Evolutionary conservation across 2,329 filamentous ascomycete genomes (phyloP).

Genomic region (Gnomoniopsis smithogilvyi): DNA sequence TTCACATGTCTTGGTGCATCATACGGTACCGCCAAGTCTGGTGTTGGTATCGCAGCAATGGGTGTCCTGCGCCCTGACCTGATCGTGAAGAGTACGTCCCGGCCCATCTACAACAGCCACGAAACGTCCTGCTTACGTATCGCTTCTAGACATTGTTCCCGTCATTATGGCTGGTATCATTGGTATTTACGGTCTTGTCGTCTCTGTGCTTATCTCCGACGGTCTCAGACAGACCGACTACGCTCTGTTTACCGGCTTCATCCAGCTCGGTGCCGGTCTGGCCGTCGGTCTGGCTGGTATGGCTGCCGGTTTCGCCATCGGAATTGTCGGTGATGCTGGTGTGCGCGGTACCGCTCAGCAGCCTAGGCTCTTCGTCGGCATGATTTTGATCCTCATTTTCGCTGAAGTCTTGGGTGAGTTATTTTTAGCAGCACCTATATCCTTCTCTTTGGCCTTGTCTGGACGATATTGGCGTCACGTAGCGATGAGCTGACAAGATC

Average conservation of each 20-base stretch:
- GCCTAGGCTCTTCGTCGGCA: slow-evolving; percentile 87
- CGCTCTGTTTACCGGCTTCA: slow-evolving; percentile 76
- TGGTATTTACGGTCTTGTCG: slow-evolving; percentile 94
- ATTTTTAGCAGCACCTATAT: not conserved
- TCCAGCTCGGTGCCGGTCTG: slow-evolving; percentile 81
- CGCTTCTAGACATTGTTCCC: slow-evolving; percentile 81
- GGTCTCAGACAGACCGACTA: slow-evolving; percentile 66
- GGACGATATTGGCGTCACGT: not conserved
- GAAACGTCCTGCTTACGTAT: slow-evolving; percentile 12
- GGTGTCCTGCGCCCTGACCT: slow-evolving; percentile 96
- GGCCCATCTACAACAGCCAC: not conserved
- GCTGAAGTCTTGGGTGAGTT: slow-evolving; percentile 90
- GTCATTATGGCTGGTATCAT: slow-evolving; percentile 99
- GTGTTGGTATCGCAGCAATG: slow-evolving; percentile 97
- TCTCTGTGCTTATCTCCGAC: slow-evolving; percentile 83
- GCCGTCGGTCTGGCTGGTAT: slow-evolving; percentile 79
- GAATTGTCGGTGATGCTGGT: slow-evolving; percentile 86
- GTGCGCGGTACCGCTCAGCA: slow-evolving; percentile 83
- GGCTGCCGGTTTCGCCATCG: slow-evolving; percentile 82
- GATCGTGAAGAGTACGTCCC: slow-evolving; percentile 92
- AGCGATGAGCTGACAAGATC: slow-evolving; percentile 1
- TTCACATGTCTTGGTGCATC: slow-evolving; percentile 49
- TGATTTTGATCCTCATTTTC: slow-evolving; percentile 99
- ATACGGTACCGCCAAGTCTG: slow-evolving; percentile 84
- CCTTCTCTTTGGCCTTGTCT: not conserved